Percentiles rank a stretch among this genome's conserved stretches.
phyloP scores from a whole-genome alignment of 306 rosid species.

The Gastrolobium villosum region DNA sequence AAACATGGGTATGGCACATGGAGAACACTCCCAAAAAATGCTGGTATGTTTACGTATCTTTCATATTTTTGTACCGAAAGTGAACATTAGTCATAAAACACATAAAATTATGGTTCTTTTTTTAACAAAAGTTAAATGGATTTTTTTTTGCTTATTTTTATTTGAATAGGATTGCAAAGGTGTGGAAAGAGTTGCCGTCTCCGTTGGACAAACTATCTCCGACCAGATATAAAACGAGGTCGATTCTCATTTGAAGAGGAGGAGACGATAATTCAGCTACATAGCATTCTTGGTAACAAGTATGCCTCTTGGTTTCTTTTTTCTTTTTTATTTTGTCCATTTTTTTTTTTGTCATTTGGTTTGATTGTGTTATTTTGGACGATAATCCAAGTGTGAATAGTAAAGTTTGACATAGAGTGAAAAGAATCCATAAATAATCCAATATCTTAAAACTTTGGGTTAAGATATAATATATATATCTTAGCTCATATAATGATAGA shows the following conservation, averaged over 20 bases:
- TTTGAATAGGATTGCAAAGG: conserved; percentile 71
- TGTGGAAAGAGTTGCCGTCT: conserved; percentile 97
- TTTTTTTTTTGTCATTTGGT: neutral
- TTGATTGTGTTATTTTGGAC: no score
- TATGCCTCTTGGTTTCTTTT: conserved; percentile 41
- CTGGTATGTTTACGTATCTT: conserved; percentile 56
- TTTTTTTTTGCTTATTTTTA: neutral
- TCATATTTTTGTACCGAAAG: neutral
- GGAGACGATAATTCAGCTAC: conserved; percentile 83
- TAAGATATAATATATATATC: no score
- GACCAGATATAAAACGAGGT: conserved; percentile 92
- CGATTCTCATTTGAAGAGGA: conserved; percentile 86
- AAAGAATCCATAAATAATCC: no score
- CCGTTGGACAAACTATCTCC: conserved; percentile 91
- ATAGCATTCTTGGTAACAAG: conserved; percentile 90
- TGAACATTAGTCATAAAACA: neutral
- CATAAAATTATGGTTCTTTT: neutral
- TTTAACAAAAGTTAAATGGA: neutral
- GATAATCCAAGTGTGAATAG: no score
- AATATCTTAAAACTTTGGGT: no score
- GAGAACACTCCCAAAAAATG: conserved; percentile 92
- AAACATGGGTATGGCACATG: conserved; percentile 86
- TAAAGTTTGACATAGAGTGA: no score
- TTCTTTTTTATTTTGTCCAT: neutral
- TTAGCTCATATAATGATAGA: no score